A percentile compares a stretch with the other conserved stretches of the same genome.
Evolutionary conservation across 1,284 basidiomycete genomes (phyloP).

Genomic region (Boletus subluridellus): DNA sequence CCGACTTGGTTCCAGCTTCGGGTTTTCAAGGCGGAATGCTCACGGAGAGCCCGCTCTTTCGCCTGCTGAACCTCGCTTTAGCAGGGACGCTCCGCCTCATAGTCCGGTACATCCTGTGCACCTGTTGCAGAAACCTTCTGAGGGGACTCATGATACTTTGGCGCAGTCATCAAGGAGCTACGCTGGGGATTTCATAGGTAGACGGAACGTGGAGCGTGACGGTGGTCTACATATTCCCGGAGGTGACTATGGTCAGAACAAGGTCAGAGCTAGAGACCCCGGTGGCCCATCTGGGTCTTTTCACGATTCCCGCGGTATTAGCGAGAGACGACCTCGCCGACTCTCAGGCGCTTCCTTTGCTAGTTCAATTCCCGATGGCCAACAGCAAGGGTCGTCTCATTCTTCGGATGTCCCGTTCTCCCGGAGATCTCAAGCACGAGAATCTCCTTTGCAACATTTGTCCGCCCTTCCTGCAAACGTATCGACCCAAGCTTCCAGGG

Average conservation of each 20-base stretch:
- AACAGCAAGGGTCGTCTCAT: slow-evolving; percentile 22
- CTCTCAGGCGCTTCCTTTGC: slow-evolving; percentile 29
- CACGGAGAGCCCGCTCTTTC: slow-evolving; percentile 43
- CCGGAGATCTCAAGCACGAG: slow-evolving; percentile 25
- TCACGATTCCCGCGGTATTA: slow-evolving; percentile 18
- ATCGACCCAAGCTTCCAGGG: slow-evolving; percentile 6
- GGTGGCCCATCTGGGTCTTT: slow-evolving; percentile 11
- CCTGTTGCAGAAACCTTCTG: slow-evolving; percentile 46
- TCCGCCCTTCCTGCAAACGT: slow-evolving; percentile 26
- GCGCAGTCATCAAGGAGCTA: slow-evolving; percentile 20
- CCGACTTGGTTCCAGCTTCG: slow-evolving; percentile 33
- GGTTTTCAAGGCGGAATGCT: slow-evolving; percentile 42
- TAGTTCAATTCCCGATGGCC: slow-evolving; percentile 27
- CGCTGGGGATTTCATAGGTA: slow-evolving; percentile 18
- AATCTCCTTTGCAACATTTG: slow-evolving; percentile 36
- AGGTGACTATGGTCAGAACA: slow-evolving; percentile 24
- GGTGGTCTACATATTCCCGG: slow-evolving; percentile 4
- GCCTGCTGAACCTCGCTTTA: slow-evolving; percentile 43
- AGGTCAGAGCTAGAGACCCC: slow-evolving; percentile 19
- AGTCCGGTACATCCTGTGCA: slow-evolving; percentile 43
- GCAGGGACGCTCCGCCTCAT: slow-evolving; percentile 47
- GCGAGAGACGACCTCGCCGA: slow-evolving; percentile 28
- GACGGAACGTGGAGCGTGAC: slow-evolving; percentile 24
- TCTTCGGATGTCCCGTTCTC: slow-evolving; percentile 25
- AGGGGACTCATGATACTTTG: slow-evolving; percentile 17